Conservation (phyloP, 352 stramenopile species). For the Phytophthora pisi region DNA sequence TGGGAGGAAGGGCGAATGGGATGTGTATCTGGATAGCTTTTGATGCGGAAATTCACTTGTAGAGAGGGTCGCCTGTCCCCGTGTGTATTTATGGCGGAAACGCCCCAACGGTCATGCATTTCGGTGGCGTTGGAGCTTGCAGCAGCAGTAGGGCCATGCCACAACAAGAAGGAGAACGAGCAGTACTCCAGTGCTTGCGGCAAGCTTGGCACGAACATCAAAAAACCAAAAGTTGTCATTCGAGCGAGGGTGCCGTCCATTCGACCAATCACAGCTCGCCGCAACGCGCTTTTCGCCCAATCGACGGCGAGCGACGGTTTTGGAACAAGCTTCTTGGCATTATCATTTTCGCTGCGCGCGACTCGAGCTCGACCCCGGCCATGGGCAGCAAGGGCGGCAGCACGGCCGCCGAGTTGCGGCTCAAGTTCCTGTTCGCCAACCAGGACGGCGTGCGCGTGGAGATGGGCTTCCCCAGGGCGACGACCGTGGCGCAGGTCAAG, state of each 20-base stretch:
- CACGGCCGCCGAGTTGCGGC: constrained; percentile 53
- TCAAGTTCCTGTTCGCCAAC: constrained; percentile 90
- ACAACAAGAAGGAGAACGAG: too few relatives aligned
- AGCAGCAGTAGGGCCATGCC: background rate
- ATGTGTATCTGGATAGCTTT: background rate
- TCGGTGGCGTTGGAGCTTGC: background rate
- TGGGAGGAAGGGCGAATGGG: too few relatives aligned
- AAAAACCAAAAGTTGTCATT: too few relatives aligned
- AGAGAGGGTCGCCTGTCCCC: background rate
- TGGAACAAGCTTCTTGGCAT: background rate
- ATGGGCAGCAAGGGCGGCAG: constrained; percentile 38
- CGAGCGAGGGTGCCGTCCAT: background rate
- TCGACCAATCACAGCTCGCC: constrained; percentile 19
- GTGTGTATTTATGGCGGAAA: constrained; percentile 4
- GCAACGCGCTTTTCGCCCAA: constrained; percentile 4
- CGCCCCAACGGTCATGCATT: background rate
- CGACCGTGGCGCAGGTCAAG: constrained; percentile 69
- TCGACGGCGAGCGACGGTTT: background rate
- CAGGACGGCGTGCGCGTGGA: constrained; percentile 75
- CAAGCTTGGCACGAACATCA: background rate
- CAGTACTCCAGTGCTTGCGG: too few relatives aligned
- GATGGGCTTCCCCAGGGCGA: constrained; percentile 55
- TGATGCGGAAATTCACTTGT: background rate
- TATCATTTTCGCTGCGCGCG: background rate
- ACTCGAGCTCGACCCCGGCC: background rate